Evolutionary conservation across 352 stramenopile genomes (phyloP).

Genomic region (Aphanomyces invadans): DNA sequence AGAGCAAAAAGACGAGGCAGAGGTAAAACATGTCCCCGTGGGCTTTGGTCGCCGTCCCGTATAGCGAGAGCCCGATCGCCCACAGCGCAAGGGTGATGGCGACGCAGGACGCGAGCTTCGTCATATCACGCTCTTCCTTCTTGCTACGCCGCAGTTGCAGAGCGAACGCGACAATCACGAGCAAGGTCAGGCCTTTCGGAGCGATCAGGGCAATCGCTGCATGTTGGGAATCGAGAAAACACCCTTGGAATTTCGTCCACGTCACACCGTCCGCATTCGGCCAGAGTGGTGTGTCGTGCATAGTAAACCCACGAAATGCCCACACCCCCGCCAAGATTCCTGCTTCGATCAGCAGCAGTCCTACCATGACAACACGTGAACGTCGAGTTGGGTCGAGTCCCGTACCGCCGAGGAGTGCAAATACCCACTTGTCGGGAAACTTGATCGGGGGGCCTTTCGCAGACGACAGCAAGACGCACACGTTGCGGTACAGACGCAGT

Average conservation of each 20-base stretch:
- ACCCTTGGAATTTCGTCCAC: not conserved
- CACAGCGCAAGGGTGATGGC: too few species aligned
- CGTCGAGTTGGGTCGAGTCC: not conserved
- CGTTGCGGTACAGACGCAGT: conserved; percentile 1
- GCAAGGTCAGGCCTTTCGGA: not conserved
- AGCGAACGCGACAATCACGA: not conserved
- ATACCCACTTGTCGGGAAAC: conserved; percentile 2
- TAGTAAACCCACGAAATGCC: not conserved
- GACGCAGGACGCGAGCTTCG: conserved; percentile 14
- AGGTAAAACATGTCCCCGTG: conserved; percentile 14
- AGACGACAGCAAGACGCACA: conserved; percentile 3
- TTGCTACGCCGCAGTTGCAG: not conserved
- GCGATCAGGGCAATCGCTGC: not conserved
- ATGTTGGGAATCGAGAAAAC: not conserved
- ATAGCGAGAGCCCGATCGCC: not conserved
- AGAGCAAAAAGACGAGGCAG: conserved; percentile 17
- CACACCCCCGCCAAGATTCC: not conserved
- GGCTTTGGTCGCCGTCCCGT: not conserved
- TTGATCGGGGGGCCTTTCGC: conserved; percentile 3
- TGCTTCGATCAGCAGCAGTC: not conserved
- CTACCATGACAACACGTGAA: not conserved
- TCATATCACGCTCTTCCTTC: conserved; percentile 13
- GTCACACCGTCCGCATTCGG: not conserved
- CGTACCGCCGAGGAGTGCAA: not conserved
- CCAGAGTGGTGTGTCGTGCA: not conserved